Conservation (phyloP, 352 stramenopile genomes). For the Globisporangium yorkense region DNA sequence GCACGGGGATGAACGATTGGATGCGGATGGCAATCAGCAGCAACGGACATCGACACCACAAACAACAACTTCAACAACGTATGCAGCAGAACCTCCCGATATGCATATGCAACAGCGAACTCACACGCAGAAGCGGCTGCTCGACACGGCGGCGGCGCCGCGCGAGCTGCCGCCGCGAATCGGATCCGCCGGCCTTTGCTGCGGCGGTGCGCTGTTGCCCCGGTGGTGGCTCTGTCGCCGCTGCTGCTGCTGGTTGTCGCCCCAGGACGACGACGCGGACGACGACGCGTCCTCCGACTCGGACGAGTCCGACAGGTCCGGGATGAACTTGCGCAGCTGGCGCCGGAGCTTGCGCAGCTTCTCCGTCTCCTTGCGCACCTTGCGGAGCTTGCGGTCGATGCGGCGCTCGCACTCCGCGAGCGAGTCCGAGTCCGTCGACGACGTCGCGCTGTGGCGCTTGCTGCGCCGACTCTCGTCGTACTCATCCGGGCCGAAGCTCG, state of each 20-base stretch:
- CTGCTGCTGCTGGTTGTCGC: not conserved
- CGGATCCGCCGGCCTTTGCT: no score
- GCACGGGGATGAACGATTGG: no score
- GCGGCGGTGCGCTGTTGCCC: no score
- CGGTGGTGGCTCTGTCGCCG: not conserved
- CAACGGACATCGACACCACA: no score
- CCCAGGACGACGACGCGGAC: conserved; percentile 6
- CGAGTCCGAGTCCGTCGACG: conserved; percentile 11
- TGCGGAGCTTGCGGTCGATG: conserved; percentile 37
- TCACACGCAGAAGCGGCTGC: not conserved
- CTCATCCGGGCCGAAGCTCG: not conserved
- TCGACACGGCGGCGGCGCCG: not conserved
- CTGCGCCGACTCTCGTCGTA: not conserved
- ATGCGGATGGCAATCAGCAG: no score
- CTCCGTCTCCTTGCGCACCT: conserved; percentile 34
- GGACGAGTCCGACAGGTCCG: conserved; percentile 33
- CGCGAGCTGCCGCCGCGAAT: no score
- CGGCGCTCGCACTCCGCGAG: conserved; percentile 32
- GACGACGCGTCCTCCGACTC: conserved; percentile 22
- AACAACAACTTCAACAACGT: no score
- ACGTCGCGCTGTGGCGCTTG: conserved; percentile 6
- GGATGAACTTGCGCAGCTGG: conserved; percentile 48
- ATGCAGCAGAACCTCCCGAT: no score
- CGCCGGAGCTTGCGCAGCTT: conserved; percentile 27
- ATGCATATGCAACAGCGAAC: no score